phyloP scores from a whole-genome alignment of 768 basidiomycete species.

The Phlegmacium glaucopus region DNA sequence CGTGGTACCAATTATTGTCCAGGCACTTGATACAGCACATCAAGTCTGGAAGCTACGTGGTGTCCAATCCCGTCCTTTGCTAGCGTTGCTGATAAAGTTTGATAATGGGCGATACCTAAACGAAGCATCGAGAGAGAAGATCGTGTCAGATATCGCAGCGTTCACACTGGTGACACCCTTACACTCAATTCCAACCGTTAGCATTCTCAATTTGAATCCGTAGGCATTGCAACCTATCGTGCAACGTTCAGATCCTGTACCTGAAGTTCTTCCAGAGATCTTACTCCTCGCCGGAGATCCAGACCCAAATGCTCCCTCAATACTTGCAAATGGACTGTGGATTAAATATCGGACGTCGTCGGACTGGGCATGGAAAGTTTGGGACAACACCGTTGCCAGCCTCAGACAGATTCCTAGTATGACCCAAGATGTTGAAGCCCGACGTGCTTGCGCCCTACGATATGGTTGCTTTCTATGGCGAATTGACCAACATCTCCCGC shows the following conservation, averaged over 20 bases:
- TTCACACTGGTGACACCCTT: slow-evolving; percentile 55
- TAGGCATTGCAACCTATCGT: slow-evolving; percentile 48
- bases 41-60: slow-evolving; percentile 62
- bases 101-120: slow-evolving; percentile 59
- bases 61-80: slow-evolving; percentile 58
- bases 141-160: slow-evolving; percentile 54
- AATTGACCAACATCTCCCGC: slow-evolving; percentile 73
- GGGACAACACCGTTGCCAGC: slow-evolving; percentile 79
- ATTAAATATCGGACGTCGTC: slow-evolving; percentile 71
- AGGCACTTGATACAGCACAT: slow-evolving; percentile 60
- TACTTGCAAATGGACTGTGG: slow-evolving; percentile 77
- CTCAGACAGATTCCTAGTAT: slow-evolving; percentile 65
- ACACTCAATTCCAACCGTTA: not conserved
- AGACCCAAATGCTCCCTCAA: slow-evolving; percentile 57
- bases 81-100: slow-evolving; percentile 62
- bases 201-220: not conserved
- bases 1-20: slow-evolving; percentile 48
- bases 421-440: slow-evolving; percentile 42
- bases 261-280: slow-evolving; percentile 59
- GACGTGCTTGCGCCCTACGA: slow-evolving; percentile 52
- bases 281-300: slow-evolving; percentile 59
- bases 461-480: slow-evolving; percentile 72
- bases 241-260: slow-evolving; percentile 38
- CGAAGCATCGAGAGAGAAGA: slow-evolving; percentile 51
- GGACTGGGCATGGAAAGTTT: slow-evolving; percentile 80